Evolutionary conservation across 2,329 filamentous ascomycete genomes (phyloP).

Genomic region (Calonectria henricotiae): DNA sequence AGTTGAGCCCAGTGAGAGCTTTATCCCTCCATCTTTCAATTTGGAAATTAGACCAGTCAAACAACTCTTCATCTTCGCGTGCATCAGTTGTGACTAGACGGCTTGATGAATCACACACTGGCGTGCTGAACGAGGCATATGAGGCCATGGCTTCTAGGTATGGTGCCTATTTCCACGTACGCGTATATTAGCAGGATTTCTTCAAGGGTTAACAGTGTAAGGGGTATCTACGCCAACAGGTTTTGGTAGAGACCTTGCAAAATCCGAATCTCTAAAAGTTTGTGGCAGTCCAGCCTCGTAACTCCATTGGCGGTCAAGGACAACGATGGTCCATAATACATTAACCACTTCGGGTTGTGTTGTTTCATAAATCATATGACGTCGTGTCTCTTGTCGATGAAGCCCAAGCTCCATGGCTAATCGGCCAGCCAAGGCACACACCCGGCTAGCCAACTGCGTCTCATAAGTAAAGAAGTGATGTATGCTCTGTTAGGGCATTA

Average conservation of each 20-base stretch:
- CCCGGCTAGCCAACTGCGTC: background rate
- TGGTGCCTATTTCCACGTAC: background rate
- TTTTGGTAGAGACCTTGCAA: background rate
- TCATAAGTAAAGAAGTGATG: constrained; percentile 9
- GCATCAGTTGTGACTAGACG: background rate
- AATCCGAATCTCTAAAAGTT: constrained; percentile 6
- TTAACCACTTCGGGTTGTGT: background rate
- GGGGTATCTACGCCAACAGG: background rate
- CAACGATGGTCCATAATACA: background rate
- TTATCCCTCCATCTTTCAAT: background rate
- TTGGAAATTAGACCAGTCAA: constrained; percentile 3
- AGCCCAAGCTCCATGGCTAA: constrained; percentile 7
- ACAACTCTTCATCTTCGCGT: background rate
- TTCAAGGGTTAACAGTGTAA: too few species aligned
- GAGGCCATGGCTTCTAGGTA: background rate
- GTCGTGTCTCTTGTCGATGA: background rate
- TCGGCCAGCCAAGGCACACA: background rate
- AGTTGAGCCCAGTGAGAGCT: background rate
- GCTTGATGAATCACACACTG: constrained; percentile 2
- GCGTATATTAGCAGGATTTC: background rate
- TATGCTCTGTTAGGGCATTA: background rate
- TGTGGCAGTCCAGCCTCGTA: background rate
- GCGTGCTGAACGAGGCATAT: background rate
- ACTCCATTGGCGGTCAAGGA: constrained; percentile 7
- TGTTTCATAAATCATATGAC: background rate